These are phyloP conservation scores for Candolleomyces efflorescens DNA, from an alignment of 768 basidiomycete genomes.

Conservation along the genomic window DNA sequence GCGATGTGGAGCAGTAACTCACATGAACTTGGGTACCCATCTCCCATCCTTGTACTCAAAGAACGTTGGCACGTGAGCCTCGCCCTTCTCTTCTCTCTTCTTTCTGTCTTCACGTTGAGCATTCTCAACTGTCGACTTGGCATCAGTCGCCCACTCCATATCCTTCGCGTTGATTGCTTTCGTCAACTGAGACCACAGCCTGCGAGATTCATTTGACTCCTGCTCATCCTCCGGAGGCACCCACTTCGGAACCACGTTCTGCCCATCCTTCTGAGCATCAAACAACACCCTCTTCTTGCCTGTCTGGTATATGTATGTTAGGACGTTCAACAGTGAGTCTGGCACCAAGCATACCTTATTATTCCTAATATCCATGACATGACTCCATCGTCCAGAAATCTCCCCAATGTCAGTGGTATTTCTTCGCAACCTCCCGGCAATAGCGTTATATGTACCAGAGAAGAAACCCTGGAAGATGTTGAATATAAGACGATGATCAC, in stretches of 20 bases:
- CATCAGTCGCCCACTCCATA: constrained; percentile 91
- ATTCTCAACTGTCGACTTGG: constrained; percentile 89
- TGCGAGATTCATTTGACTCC: constrained; percentile 84
- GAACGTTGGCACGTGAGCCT: constrained; percentile 69
- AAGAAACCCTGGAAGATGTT: constrained; percentile 76
- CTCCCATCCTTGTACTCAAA: constrained; percentile 74
- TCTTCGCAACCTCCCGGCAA: constrained; percentile 74
- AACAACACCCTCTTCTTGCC: constrained; percentile 76
- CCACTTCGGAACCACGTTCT: constrained; percentile 72
- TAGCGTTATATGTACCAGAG: constrained; percentile 92
- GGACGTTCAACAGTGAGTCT: neutral
- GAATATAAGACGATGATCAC: neutral
- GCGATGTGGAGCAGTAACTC: constrained; percentile 23
- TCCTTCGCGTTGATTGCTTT: constrained; percentile 81
- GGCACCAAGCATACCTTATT: constrained; percentile 44
- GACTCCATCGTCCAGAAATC: constrained; percentile 87
- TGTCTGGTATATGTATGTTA: constrained; percentile 35
- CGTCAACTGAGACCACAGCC: constrained; percentile 86
- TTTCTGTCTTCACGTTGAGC: constrained; percentile 80
- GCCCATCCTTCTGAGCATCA: constrained; percentile 74
- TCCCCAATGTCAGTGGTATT: constrained; percentile 72
- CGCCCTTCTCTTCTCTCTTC: constrained; percentile 68
- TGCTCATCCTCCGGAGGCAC: constrained; percentile 86
- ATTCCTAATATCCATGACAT: constrained; percentile 80
- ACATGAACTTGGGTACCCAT: constrained; percentile 81